Evolutionary conservation across 352 stramenopile species (phyloP).

Genomic region (Globisporangium polare): DNA sequence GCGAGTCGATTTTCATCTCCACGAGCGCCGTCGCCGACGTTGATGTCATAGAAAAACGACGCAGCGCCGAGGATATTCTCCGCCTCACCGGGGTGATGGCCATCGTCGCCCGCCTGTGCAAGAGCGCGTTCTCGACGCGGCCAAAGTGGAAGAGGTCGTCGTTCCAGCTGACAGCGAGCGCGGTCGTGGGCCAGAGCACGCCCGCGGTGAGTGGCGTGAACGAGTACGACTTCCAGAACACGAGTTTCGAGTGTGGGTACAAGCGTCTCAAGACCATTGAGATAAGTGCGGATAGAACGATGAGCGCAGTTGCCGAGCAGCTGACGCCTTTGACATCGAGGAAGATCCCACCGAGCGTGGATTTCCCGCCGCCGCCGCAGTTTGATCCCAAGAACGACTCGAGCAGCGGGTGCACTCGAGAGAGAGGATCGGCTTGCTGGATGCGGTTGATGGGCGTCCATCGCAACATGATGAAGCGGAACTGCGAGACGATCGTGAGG

Average conservation of each 20-base stretch:
- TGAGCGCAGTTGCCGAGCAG: background rate
- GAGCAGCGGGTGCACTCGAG: background rate
- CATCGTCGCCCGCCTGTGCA: background rate
- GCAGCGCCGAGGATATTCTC: too few relatives aligned
- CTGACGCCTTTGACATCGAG: conserved; percentile 8
- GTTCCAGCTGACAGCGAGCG: conserved; percentile 12
- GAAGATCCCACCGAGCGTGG: conserved; percentile 2
- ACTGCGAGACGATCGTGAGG: conserved; percentile 16
- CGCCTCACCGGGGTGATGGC: background rate
- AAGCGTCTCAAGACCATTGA: background rate
- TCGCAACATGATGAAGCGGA: conserved; percentile 7
- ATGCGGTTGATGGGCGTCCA: background rate
- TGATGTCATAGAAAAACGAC: background rate
- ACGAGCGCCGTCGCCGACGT: background rate
- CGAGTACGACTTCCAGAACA: conserved; percentile 12
- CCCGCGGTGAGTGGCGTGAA: background rate
- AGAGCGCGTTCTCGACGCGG: background rate
- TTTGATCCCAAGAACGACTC: conserved; percentile 3
- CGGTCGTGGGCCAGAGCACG: background rate
- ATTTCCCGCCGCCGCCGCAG: conserved; percentile 8
- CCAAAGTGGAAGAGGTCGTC: conserved; percentile 8
- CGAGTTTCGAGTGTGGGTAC: background rate
- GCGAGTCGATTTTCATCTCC: background rate
- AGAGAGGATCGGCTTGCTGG: background rate
- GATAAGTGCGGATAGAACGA: too few relatives aligned